Percentiles rank a stretch among this genome's conserved stretches.
phyloP scores from a whole-genome alignment of 495 filamentous ascomycete genomes.

The Venustampulla echinocandica region DNA sequence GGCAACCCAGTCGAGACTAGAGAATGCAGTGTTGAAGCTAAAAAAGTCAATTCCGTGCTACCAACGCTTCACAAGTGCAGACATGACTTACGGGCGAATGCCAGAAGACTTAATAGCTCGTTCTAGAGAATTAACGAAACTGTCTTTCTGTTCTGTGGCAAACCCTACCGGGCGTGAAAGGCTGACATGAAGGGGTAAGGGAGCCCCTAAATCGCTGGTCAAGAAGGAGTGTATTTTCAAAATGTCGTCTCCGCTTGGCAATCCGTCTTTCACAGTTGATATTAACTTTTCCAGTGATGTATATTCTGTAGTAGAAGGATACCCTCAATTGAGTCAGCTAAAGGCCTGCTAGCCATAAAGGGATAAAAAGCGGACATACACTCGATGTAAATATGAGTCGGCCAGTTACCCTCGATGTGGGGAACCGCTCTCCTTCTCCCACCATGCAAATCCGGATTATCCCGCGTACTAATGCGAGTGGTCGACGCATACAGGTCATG shows the following conservation, averaged over 20 bases:
- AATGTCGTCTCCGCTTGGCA: slow-evolving; percentile 2
- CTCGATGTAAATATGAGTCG: slow-evolving; percentile 86
- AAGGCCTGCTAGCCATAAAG: slow-evolving; percentile 2
- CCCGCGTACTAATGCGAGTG: slow-evolving; percentile 60
- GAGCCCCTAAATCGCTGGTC: slow-evolving; percentile 63
- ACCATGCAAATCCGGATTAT: slow-evolving; percentile 77
- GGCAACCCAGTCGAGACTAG: slow-evolving; percentile 53
- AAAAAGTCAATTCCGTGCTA: slow-evolving; percentile 9
- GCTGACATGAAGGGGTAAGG: slow-evolving; percentile 83
- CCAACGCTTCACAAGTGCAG: neutral
- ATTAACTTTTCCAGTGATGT: slow-evolving; percentile 45
- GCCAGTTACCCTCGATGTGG: slow-evolving; percentile 86
- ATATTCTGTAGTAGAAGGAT: slow-evolving; percentile 52
- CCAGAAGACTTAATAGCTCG: slow-evolving; percentile 31
- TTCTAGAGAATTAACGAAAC: slow-evolving; percentile 13
- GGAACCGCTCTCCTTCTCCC: slow-evolving; percentile 74
- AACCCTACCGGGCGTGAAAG: slow-evolving; percentile 50
- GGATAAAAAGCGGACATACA: slow-evolving; percentile 46
- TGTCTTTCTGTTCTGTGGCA: slow-evolving; percentile 30
- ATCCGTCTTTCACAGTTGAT: slow-evolving; percentile 23
- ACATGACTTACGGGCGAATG: slow-evolving; percentile 36
- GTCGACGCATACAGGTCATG: slow-evolving; percentile 84
- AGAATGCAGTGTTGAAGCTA: slow-evolving; percentile 44
- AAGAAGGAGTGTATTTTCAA: slow-evolving; percentile 51
- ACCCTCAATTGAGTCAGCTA: slow-evolving; percentile 45